phyloP scores from a whole-genome alignment of 2,329 filamentous ascomycete genomes.

The Penicillium sp. region DNA sequence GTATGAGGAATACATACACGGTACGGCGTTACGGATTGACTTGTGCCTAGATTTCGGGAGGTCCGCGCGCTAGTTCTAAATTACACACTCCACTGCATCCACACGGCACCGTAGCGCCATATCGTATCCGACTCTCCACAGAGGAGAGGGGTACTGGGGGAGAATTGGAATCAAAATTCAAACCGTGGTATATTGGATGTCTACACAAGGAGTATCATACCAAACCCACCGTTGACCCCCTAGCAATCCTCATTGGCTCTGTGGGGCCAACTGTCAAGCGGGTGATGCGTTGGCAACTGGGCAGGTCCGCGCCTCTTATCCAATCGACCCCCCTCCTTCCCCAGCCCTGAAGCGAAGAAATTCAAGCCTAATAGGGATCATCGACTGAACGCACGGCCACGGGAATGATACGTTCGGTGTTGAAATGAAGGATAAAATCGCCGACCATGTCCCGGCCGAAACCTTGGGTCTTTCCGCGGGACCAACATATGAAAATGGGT shows the following conservation, averaged over 20 bases:
- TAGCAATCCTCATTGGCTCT: constrained; percentile 10
- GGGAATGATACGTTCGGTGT: background rate
- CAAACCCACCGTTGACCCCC: background rate
- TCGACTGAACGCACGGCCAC: background rate
- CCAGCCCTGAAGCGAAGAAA: background rate
- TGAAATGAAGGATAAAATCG: background rate
- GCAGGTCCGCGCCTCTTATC: constrained; percentile 5
- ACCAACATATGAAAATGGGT: background rate
- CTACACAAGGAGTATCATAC: background rate
- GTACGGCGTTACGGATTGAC: background rate
- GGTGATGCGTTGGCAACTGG: constrained; percentile 18
- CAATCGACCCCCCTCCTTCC: constrained; percentile 9
- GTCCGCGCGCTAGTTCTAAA: constrained; percentile 1
- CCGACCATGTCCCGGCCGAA: constrained; percentile 7
- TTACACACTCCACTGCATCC: constrained; percentile 2
- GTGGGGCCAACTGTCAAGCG: constrained; percentile 18
- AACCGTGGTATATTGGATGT: background rate
- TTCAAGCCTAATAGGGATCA: background rate
- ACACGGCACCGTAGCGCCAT: constrained; percentile 4
- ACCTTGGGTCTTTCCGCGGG: constrained; percentile 3
- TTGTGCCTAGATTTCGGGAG: constrained; percentile 2
- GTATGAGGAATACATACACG: background rate
- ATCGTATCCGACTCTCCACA: background rate
- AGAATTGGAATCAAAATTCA: background rate
- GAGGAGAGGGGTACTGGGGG: background rate